Evolutionary conservation across 2,329 filamentous ascomycete species (phyloP), one percentile per base, ranked within the genome.

Genomic region (Diplodia scrobiculata): DNA sequence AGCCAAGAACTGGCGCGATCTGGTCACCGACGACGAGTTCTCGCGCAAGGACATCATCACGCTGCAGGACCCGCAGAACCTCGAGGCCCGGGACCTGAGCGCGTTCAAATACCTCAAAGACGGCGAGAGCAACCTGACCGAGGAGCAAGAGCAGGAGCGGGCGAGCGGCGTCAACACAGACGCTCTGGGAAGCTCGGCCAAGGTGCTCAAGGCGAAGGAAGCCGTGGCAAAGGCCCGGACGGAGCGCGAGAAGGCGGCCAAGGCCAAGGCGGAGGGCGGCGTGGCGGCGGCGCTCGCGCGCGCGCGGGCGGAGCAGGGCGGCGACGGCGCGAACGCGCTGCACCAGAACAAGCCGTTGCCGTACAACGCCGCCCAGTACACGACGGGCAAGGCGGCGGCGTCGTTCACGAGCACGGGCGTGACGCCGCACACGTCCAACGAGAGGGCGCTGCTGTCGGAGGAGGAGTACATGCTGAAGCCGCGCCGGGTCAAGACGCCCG

Each of bases 381-480:
- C 95, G 0, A 97, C 91, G 0, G 95, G 95, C 64, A 87, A 87
- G 72, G 92, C 95, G 2, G 95, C 95, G 1, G 94, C 94, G 7
- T 96, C 92, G 68, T 96, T 98, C 78, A 99, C 95, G 7, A 96
- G 91, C 71, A 99, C 95, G 0, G 94, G 95, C 5, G 80, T 99
- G 62, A 97, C 94, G 0, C 93, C 93, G 0, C 91, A 96, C 74
- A 99, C 95, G 0, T 93, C 91, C 65, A 90, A 87, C 71, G 92
- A 96, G 73, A 86, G 93, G 64, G 94, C 95, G 3, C 81, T 96
- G 54, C 84, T 99, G 54, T 91, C 90, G 0, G 92, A 97, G 69
- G 95, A 99, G 79, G 93, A 98, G 75, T 99, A 94, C 79, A 96
- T 99, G 91, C 84, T 99, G 64, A 92, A 91, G 77, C 92, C 93